Evolutionary conservation across 495 filamentous ascomycete species (phyloP), one percentile per base, ranked within the genome.

Genomic region (Aspergillus affinis): DNA sequence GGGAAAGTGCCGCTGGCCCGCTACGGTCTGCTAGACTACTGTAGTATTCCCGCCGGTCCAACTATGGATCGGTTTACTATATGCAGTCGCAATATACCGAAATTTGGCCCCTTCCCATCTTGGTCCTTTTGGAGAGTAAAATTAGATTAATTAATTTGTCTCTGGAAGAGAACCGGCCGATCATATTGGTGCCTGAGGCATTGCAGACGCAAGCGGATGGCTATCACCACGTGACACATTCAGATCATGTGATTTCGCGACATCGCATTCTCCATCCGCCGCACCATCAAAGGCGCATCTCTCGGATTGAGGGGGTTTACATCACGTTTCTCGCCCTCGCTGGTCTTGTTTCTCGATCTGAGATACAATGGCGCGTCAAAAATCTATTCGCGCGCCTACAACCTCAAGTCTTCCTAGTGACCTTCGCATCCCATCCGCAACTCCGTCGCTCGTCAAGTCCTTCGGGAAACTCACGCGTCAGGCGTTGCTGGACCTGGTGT

Each of bases 391-490:
- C 64, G 72, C 77, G 15, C 80, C 78, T 10, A 80, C 80, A 48
- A 78, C 75, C 27, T 78, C 78, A 51, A 79, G 76, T 65, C 75
- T 84, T 20, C 77, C 79, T 62, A 77, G 77, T 69, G 74, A 73
- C 51, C 72, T 88, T 54, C 84, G 82, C 63, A 82, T 92, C 67
- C 81, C 88, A 58, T 78, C 87, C 13, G 75, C 84, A 48, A 85
- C 85, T 58, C 81, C 83, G 6, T 78, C 85, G 12, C 84, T 91
- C 36, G 66, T 80, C 60, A 89, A 88, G 65, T 75, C 81, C n/a
- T 73, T 96, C 13, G 76, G 73, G 50, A 87, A 85, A 30, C 82
- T 95, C 32, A 86, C 90, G 1, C 86, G 91, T 30, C 74, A 83
- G 41, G 85, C 89, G 0, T 79, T 95, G 8, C 70, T 93, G 15